These are phyloP conservation scores for Fraxinus latifolia DNA, from an alignment of 305 asterid genomes.

Conservation along the genomic window DNA sequence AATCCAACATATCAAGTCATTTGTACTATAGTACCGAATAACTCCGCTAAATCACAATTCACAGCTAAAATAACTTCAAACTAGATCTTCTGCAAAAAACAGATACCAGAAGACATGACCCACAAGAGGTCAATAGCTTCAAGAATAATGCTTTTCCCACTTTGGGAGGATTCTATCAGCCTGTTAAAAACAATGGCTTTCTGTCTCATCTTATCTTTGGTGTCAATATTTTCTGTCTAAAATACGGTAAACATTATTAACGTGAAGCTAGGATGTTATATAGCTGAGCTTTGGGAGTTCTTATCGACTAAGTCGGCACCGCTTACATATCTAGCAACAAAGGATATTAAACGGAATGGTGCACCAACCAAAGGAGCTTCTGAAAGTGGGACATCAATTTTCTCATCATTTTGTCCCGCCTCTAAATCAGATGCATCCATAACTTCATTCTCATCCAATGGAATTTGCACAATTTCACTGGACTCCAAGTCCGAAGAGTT, in stretches of 20 bases:
- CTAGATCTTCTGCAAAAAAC: background rate
- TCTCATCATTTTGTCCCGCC: slow-evolving; percentile 31
- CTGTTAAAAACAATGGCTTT: background rate
- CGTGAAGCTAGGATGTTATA: background rate
- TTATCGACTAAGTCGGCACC: slow-evolving; percentile 82
- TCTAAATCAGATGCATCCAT: slow-evolving; percentile 25
- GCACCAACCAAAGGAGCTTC: slow-evolving; percentile 90
- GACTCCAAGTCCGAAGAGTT: slow-evolving; percentile 49
- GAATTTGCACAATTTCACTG: slow-evolving; percentile 73
- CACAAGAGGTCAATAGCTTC: background rate
- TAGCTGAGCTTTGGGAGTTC: background rate
- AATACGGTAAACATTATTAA: background rate
- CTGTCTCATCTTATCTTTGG: background rate
- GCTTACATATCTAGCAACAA: slow-evolving; percentile 82
- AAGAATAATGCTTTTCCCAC: background rate
- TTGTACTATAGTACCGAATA: background rate
- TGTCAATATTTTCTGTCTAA: background rate
- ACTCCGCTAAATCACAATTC: background rate
- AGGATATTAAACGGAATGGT: slow-evolving; percentile 85
- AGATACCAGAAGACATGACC: background rate
- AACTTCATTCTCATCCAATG: slow-evolving; percentile 53
- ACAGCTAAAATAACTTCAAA: background rate
- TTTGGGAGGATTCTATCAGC: background rate
- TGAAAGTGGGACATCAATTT: slow-evolving; percentile 44
- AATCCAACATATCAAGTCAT: background rate